Base-by-base conservation (phyloP, 345 rosid genomes). In the Gossypium ekmanianum region DNA sequence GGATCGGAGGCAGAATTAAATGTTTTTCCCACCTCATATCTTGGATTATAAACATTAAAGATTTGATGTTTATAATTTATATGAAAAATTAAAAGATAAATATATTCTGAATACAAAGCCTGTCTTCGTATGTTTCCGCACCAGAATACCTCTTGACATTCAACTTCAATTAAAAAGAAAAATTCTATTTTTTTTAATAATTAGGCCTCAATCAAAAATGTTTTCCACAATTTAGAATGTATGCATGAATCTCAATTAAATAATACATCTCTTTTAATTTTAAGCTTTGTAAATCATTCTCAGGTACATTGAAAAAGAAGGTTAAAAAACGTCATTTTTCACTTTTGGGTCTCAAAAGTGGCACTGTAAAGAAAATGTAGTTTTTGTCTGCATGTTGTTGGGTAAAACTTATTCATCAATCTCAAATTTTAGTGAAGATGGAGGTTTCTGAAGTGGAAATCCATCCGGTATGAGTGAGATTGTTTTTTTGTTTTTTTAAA, bases 191-290 rank as follows among this genome's bases (percentile, higher is more conserved):
- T 2, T 55, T 56, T 20, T n/a, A 56, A 56, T 56, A 50, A 50
- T 26, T 12, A 26, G 27, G 45, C 59, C 29, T 20, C n/a, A 26
- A 50, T 50, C 44, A 50, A 1, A 68, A 68, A 44, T 44, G 18
- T 7, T 24, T 67, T 20, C 11, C 54, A 13, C 3, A 45, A 12
- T 20, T 6, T 67, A 22, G n/a, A 68, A 26, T 18, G 3, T 17
- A 68, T 68, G 58, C 58, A 68, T 50, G 72, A 68, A 50, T 68
- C 58, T 68, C 58, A n/a, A 50, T 68, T 68, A 8, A 26, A 50
- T 26, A 68, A 48, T 68, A 5, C 3, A n/a, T 24, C 6, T 2
- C 17, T 10, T 18, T 12, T 48, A 0, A 10, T 13, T 67, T 41
- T 41, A 9, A 11, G 27, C 0, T 54, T 52, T 55, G 7, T 34